phyloP scores from a whole-genome alignment of 2,329 filamentous ascomycete species.

The Botrytis byssoidea region DNA sequence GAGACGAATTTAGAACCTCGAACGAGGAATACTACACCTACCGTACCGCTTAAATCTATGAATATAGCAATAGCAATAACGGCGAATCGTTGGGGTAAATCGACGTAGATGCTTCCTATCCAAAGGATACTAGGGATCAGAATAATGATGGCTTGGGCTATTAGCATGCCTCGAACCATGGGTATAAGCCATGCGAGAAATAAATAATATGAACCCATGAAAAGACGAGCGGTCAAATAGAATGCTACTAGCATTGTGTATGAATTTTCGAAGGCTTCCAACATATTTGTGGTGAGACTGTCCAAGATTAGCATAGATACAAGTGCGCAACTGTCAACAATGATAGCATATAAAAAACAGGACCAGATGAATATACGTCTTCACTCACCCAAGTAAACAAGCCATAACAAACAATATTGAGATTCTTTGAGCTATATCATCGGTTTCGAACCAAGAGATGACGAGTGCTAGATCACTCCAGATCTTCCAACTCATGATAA shows the following conservation, averaged over 20 bases:
- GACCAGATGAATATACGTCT: background rate
- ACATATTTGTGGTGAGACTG: constrained; percentile 61
- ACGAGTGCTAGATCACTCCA: constrained; percentile 59
- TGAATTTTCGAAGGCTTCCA: constrained; percentile 54
- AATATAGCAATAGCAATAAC: constrained; percentile 56
- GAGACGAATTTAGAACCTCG: constrained; percentile 38
- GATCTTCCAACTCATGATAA: constrained; percentile 59
- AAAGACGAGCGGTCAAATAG: constrained; percentile 58
- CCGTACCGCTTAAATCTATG: constrained; percentile 52
- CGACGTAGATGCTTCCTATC: constrained; percentile 58
- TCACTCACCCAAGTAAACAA: constrained; percentile 54
- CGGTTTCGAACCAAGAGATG: constrained; percentile 59
- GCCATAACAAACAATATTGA: constrained; percentile 60
- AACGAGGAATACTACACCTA: constrained; percentile 45
- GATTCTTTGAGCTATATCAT: constrained; percentile 58
- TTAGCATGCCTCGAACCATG: constrained; percentile 57
- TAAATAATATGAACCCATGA: constrained; percentile 49
- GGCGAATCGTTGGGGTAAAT: constrained; percentile 53
- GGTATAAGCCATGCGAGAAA: constrained; percentile 51
- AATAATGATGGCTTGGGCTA: constrained; percentile 46
- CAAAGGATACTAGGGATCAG: constrained; percentile 53
- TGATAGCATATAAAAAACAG: background rate
- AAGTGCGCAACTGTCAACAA: background rate
- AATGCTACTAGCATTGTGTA: constrained; percentile 60
- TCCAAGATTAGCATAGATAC: constrained; percentile 8